These are phyloP conservation scores for Aspergillus tanneri DNA, from an alignment of 2,329 filamentous ascomycete genomes.

Conservation along the genomic window DNA sequence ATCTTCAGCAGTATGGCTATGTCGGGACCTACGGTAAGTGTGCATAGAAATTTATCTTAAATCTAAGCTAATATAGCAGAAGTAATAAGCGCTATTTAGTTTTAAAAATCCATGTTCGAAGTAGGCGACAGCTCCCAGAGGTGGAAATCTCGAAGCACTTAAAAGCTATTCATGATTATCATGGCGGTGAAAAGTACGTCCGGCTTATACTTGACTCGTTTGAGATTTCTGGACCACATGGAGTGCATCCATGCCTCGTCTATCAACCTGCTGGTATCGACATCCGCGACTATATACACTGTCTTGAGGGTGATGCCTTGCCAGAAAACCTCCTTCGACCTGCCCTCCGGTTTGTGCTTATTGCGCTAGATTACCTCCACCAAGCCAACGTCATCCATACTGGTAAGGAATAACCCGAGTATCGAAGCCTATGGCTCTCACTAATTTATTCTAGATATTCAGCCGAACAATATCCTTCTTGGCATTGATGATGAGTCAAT, in stretches of 20 bases:
- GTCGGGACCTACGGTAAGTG: conserved; percentile 18
- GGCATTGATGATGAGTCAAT: conserved; percentile 36
- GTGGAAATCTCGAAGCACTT: conserved; percentile 28
- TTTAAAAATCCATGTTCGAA: conserved; percentile 20
- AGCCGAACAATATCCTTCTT: conserved; percentile 45
- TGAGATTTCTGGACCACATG: conserved; percentile 25
- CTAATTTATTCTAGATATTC: conserved; percentile 32
- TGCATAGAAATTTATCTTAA: background rate
- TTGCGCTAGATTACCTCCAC: conserved; percentile 86
- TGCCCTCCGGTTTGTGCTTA: conserved; percentile 74
- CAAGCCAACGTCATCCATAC: conserved; percentile 62
- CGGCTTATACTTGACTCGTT: conserved; percentile 31
- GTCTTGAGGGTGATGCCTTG: conserved; percentile 23
- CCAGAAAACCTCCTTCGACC: conserved; percentile 25
- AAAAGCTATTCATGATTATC: conserved; percentile 16
- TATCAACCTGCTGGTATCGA: conserved; percentile 22
- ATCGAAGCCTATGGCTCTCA: background rate
- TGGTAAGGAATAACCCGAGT: conserved; percentile 13
- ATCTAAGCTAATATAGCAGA: conserved; percentile 1
- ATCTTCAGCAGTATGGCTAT: conserved; percentile 26
- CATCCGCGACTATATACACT: conserved; percentile 23
- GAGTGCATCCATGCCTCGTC: conserved; percentile 27
- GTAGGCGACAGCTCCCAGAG: conserved; percentile 17
- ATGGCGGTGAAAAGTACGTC: conserved; percentile 22
- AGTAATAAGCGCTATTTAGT: conserved; percentile 17